Base-by-base conservation (phyloP, 768 basidiomycete species). In the Pisolithus sp. region DNA sequence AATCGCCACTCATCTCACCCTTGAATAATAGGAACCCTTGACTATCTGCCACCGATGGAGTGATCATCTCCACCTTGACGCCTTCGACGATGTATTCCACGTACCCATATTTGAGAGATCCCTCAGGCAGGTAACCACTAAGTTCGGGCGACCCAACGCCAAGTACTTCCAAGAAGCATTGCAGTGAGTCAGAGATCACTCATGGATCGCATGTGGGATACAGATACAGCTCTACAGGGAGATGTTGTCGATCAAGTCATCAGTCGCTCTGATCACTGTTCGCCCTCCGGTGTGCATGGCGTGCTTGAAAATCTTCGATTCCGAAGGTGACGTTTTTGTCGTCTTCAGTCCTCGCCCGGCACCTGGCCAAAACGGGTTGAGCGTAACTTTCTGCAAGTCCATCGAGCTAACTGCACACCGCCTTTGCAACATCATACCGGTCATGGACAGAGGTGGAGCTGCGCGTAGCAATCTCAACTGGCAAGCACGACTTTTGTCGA, bases 341-440 rank as follows among this genome's bases (percentile, higher is more conserved):
- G 65, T 85, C 34, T 86, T 85, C 57, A 82, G 83, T 62, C 81
- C 82, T 4, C 80, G 81, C 58, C 72, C 71, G 8, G 67, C 77
- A 8, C 72, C 80, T 2, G 72, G 70, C 21, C 72, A 79, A 0
- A 56, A 68, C 31, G 81, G 79, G 7, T 74, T 81, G 21, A 81
- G 74, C 4, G 76, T 84, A 60, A 74, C 78, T 18, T 66, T 85
- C 53, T 76, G 71, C 56, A 65, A 68, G 3, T 78, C 75, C 5
- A 46, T 77, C 20, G 66, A 70, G 18, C 63, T 62, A 2, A 68
- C 74, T 2, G 74, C 75, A 12, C 43, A 59, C 9, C 75, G 72
- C 52, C 64, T 85, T 30, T 62, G 67, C 24, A 59, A 70, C 1
- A 61, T 81, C 26, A 68, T 85, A 24, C 66, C 70, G 30, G 9